phyloP scores from a whole-genome alignment of 2,329 filamentous ascomycete species.

The Chrysoporthe deuterocubensis region DNA sequence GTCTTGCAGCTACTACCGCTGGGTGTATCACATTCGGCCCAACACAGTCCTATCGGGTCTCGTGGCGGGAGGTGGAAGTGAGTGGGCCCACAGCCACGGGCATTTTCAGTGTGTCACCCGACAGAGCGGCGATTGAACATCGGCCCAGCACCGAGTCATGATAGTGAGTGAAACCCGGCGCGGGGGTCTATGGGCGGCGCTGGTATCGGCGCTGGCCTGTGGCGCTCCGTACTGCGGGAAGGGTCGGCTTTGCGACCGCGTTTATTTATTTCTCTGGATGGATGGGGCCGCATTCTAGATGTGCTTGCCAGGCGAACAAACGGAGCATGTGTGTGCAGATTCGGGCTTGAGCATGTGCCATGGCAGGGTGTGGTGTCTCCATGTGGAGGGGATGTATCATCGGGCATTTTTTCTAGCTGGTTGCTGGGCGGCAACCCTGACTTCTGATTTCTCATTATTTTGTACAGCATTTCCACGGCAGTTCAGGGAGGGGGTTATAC shows the following conservation, averaged over 20 bases:
- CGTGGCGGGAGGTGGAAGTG: constrained; percentile 18
- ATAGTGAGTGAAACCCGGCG: not conserved
- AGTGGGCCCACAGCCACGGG: constrained; percentile 6
- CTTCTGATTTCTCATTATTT: not conserved
- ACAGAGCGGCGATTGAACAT: constrained; percentile 9
- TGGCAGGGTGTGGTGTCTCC: constrained; percentile 1
- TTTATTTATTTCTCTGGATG: not conserved
- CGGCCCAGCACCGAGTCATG: constrained; percentile 22
- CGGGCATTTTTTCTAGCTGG: not conserved
- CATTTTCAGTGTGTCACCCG: constrained; percentile 3
- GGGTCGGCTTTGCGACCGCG: not conserved
- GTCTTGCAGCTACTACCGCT: not conserved
- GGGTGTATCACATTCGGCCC: not conserved
- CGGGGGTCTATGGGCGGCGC: not conserved
- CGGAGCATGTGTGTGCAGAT: not conserved
- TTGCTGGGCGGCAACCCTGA: constrained; percentile 1
- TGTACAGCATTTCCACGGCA: constrained; percentile 25
- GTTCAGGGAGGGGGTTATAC: constrained; percentile 25
- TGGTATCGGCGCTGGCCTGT: not conserved
- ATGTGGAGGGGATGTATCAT: not conserved
- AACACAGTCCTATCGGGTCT: not conserved
- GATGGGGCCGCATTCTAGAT: not conserved
- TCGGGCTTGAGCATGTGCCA: not conserved
- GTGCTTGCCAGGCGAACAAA: not conserved
- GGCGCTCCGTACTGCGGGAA: not conserved